These are phyloP conservation scores for Fusarium sp. DNA, from an alignment of 2,329 filamentous ascomycete species.

Conservation along the genomic window DNA sequence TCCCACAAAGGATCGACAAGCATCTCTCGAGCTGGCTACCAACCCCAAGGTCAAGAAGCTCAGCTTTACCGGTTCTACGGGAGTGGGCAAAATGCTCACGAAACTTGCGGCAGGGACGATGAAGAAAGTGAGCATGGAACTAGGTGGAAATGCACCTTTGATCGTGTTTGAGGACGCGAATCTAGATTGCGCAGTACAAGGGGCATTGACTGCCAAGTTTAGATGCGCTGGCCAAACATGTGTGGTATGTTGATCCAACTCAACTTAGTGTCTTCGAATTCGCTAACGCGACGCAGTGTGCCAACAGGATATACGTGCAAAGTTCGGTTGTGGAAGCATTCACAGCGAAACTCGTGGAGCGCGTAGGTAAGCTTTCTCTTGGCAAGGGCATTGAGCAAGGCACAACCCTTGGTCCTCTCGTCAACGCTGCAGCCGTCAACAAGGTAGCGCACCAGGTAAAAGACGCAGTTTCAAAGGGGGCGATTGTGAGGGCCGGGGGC, in stretches of 20 bases:
- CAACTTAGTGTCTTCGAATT: no score
- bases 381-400: neutral
- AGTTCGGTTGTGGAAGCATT: neutral
- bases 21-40: neutral
- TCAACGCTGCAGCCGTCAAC: neutral
- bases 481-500: neutral
- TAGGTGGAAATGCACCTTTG: neutral
- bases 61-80: neutral
- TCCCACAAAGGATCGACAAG: neutral
- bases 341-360: neutral
- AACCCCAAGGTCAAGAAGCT: neutral
- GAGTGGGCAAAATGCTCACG: neutral
- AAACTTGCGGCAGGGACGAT: neutral
- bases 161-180: neutral
- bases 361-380: neutral
- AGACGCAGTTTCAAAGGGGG: neutral
- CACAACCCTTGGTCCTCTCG: neutral
- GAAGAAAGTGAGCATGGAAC: neutral
- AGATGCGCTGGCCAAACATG: neutral
- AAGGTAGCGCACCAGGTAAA: neutral
- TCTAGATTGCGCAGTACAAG: neutral
- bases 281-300: no score
- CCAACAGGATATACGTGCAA: neutral
- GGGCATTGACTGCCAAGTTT: neutral
- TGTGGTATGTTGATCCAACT: neutral